Percentiles rank a stretch among this genome's conserved stretches.
phyloP scores from a whole-genome alignment of 176 grass and related monocot genomes.

The Urochloa ruziziensis region DNA sequence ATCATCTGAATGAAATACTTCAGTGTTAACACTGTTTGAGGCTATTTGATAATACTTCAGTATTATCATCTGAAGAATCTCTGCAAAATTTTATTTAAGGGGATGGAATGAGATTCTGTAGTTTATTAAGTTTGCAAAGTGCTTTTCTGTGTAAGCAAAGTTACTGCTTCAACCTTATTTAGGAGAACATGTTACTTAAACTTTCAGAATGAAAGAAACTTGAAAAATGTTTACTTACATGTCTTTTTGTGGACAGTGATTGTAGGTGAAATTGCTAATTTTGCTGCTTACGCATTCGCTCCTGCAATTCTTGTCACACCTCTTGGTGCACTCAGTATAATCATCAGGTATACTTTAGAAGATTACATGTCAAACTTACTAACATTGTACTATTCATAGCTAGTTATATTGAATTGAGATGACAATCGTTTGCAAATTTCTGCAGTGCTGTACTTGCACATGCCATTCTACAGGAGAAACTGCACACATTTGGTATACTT shows the following conservation, averaged over 20 bases:
- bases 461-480: slow-evolving; percentile 75
- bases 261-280: slow-evolving; percentile 94
- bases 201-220: slow-evolving; percentile 19
- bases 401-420: slow-evolving; percentile 31
- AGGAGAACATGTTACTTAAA: slow-evolving; percentile 1
- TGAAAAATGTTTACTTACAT: slow-evolving; percentile 33
- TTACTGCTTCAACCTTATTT: not conserved
- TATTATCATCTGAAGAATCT: not conserved
- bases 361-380: not conserved
- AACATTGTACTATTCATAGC: slow-evolving; percentile 12
- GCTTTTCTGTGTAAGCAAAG: not conserved
- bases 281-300: slow-evolving; percentile 97
- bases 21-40: not conserved
- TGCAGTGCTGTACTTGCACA: slow-evolving; percentile 92
- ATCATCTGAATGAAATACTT: slow-evolving; percentile 10
- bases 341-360: slow-evolving; percentile 69
- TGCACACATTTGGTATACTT: slow-evolving; percentile 84
- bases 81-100: not conserved
- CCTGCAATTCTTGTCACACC: slow-evolving; percentile 96
- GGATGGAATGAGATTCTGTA: not conserved
- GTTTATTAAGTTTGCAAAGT: not conserved
- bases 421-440: slow-evolving; percentile 14
- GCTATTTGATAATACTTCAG: not conserved
- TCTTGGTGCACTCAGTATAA: slow-evolving; percentile 96
- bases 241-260: slow-evolving; percentile 64